phyloP scores from a whole-genome alignment of 441 rosid species.

The Aleurites moluccanus region DNA sequence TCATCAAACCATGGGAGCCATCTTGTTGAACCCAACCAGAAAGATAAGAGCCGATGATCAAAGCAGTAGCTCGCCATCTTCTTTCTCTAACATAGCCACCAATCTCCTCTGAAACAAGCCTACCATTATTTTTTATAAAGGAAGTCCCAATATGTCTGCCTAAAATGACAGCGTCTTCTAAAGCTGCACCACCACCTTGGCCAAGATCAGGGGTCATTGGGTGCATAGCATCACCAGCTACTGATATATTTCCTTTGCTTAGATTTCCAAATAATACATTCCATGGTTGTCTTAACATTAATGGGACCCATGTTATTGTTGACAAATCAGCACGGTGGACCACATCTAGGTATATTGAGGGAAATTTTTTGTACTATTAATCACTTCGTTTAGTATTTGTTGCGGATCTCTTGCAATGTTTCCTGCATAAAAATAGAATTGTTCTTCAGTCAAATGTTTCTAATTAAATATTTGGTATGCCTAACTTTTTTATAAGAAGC shows the following conservation, averaged over 20 bases:
- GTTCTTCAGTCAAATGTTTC: too few species aligned
- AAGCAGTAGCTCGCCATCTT: constrained; percentile 35
- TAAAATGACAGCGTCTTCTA: constrained; percentile 49
- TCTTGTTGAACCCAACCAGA: constrained; percentile 41
- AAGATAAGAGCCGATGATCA: constrained; percentile 28
- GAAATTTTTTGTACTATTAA: constrained; percentile 27
- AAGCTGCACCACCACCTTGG: constrained; percentile 40
- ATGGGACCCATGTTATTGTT: constrained; percentile 32
- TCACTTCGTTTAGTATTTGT: constrained; percentile 27
- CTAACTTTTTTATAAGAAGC: too few species aligned
- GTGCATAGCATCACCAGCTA: constrained; percentile 56
- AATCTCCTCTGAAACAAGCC: constrained; percentile 15
- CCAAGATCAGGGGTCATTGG: constrained; percentile 53
- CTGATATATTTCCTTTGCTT: constrained; percentile 33
- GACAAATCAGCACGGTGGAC: constrained; percentile 37
- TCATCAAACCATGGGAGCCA: constrained; percentile 35
- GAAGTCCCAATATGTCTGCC: constrained; percentile 40
- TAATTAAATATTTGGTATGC: too few species aligned
- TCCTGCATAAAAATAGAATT: neutral
- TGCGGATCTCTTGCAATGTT: constrained; percentile 25
- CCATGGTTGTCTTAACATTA: constrained; percentile 42
- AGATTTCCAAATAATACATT: constrained; percentile 31
- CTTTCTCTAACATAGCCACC: constrained; percentile 36
- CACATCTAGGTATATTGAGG: constrained; percentile 29
- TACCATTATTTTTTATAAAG: neutral